These are phyloP conservation scores for Boletus sensibilis DNA, from an alignment of 768 basidiomycete genomes.

Conservation along the genomic window DNA sequence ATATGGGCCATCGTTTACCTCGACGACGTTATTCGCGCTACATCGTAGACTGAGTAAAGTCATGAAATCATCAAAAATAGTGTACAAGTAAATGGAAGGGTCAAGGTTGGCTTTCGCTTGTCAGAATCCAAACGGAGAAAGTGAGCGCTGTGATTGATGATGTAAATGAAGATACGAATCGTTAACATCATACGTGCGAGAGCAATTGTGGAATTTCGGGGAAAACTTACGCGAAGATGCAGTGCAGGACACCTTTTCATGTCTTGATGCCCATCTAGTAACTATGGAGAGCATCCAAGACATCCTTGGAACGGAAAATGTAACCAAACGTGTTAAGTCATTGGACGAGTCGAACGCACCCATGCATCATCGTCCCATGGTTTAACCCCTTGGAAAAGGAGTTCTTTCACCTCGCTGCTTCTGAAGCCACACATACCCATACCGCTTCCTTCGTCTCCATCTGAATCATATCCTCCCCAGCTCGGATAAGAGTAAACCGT, in stretches of 20 bases:
- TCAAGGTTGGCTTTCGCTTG: not conserved
- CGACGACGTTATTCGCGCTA: too few relatives aligned
- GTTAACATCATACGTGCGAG: not conserved
- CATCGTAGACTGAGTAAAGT: too few relatives aligned
- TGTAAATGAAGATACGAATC: not conserved
- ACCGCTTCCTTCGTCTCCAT: not conserved
- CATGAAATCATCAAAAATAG: too few relatives aligned
- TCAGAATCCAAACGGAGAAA: not conserved
- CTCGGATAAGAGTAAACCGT: not conserved
- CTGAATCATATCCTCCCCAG: not conserved
- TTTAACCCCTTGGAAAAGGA: conserved; percentile 40
- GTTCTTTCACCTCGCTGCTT: conserved; percentile 34
- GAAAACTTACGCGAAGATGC: not conserved
- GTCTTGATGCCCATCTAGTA: not conserved
- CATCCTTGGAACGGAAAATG: conserved; percentile 12
- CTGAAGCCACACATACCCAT: conserved; percentile 30
- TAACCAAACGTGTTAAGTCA: not conserved
- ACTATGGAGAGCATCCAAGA: conserved; percentile 9
- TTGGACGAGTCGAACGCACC: conserved; percentile 25
- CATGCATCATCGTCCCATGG: conserved; percentile 47
- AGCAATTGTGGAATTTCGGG: not conserved
- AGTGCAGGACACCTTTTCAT: not conserved
- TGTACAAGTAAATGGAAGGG: too few relatives aligned
- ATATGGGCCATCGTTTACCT: too few relatives aligned
- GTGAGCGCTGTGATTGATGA: not conserved